These are phyloP conservation scores for Avena eriantha DNA, from an alignment of 176 grass and related monocot genomes.

Conservation along the genomic window DNA sequence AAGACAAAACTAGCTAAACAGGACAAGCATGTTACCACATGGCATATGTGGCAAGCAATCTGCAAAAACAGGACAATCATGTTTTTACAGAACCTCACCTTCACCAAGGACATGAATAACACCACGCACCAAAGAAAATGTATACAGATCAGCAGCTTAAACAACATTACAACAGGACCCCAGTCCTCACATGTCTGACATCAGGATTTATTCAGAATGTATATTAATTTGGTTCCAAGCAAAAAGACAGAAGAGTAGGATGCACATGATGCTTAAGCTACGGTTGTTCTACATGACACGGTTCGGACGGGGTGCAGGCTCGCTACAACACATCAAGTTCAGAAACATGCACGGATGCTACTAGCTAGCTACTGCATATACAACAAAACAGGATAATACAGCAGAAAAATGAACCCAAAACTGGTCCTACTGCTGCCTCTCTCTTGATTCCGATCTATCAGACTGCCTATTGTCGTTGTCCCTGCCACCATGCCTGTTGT, in stretches of 20 bases:
- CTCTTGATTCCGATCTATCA: conserved; percentile 56
- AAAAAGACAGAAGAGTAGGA: conserved; percentile 40
- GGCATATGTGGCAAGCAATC: no score
- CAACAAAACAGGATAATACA: conserved; percentile 52
- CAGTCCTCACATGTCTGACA: conserved; percentile 15
- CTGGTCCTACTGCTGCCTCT: conserved; percentile 35
- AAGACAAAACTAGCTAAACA: not conserved
- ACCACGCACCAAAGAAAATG: not conserved
- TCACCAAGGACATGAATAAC: not conserved
- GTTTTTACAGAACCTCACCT: not conserved
- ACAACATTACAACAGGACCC: conserved; percentile 19
- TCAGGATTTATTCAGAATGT: conserved; percentile 41
- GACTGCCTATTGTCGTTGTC: conserved; percentile 21
- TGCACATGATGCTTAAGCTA: conserved; percentile 45
- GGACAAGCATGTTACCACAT: not conserved
- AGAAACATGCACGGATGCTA: conserved; percentile 38
- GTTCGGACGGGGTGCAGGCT: conserved; percentile 29
- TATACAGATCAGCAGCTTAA: not conserved
- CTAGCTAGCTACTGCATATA: conserved; percentile 52
- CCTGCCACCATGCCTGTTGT: conserved; percentile 34
- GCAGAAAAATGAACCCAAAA: conserved; percentile 11
- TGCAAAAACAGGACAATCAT: not conserved
- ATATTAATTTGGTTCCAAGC: conserved; percentile 35
- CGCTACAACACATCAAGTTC: conserved; percentile 32
- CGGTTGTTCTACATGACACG: conserved; percentile 40